Evolutionary conservation across 148 eudicot species (phyloP), one percentile per base, ranked within the genome.

Genomic region (Salicornia ramosissima): DNA sequence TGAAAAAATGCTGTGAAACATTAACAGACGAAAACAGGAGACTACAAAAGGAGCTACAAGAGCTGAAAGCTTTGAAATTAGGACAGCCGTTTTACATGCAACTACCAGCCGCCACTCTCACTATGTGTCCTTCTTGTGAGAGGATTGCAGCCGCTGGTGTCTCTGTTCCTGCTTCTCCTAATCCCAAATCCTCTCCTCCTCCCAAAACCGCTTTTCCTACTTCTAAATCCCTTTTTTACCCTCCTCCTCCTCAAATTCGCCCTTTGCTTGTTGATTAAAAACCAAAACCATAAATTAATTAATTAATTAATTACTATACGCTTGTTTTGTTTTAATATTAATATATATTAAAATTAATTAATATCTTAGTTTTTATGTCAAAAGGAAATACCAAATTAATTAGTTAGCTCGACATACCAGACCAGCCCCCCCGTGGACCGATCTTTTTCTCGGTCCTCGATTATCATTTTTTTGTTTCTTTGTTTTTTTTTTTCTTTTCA

Each of bases 81-180:
- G 50, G 90, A 18, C 86, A 75, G 10, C 91, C 92, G 2, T 63
- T 85, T 13, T 85, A 85, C 77, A 86, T 85, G 90, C 91, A 85
- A 42, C 70, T 86, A 42, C 89, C 93, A 24, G 83, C 91, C 0
- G 87, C 94, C 28, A 85, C 94, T 6, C 86, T 91, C n/a, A 72
- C 88, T 40, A 79, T 88, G 84, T 91, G 97, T 70, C 95, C 97
- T 0, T 88, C 97, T 0, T 91, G 97, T 51, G 95, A 90, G 64
- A 70, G 88, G 64, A 72, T 87, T 46, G 83, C 77, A n/a, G n/a
- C n/a, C 6, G 72, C 80, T 65, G 55, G 53, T 7, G 75, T 22
- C 6, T 24, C 68, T 52, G 67, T 50, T 15, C 69, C 51, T n/a
- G 50, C 64, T 21, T 8, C 78, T 26, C 5, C 51, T 24, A 0